A percentile compares a stretch with the other conserved stretches of the same genome.
Evolutionary conservation across 331 rosid species (phyloP).

Genomic region (Cydonia oblonga): DNA sequence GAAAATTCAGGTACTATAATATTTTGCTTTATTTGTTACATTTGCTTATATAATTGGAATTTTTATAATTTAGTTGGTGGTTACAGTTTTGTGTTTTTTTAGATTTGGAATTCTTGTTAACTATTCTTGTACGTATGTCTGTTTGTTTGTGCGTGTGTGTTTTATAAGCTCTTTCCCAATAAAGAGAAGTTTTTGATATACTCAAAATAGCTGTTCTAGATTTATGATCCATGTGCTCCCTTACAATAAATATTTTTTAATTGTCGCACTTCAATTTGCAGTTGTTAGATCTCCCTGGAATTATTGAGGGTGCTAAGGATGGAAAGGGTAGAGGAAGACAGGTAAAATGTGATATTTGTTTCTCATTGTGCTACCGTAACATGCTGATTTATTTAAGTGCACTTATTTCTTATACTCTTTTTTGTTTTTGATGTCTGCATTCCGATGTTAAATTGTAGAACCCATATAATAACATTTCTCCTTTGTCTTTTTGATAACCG

Average conservation of each 20-base stretch:
- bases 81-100: too few relatives aligned
- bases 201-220: background rate
- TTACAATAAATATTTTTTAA: background rate
- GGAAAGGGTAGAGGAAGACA: conserved; percentile 99
- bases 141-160: too few relatives aligned
- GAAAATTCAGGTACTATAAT: conserved; percentile 68
- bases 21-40: background rate
- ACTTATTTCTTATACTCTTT: background rate
- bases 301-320: conserved; percentile 97
- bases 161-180: background rate
- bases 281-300: conserved; percentile 98
- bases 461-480: background rate
- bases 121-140: background rate
- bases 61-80: background rate
- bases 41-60: background rate
- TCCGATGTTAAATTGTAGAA: background rate
- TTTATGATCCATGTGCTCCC: background rate
- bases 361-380: background rate
- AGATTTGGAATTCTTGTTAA: background rate
- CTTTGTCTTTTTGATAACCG: background rate
- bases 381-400: background rate
- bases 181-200: background rate
- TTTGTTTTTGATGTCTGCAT: background rate
- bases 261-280: conserved; percentile 29
- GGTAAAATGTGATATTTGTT: conserved; percentile 36